Conservation (phyloP, 768 basidiomycete genomes). For the Obba rivulosa region DNA sequence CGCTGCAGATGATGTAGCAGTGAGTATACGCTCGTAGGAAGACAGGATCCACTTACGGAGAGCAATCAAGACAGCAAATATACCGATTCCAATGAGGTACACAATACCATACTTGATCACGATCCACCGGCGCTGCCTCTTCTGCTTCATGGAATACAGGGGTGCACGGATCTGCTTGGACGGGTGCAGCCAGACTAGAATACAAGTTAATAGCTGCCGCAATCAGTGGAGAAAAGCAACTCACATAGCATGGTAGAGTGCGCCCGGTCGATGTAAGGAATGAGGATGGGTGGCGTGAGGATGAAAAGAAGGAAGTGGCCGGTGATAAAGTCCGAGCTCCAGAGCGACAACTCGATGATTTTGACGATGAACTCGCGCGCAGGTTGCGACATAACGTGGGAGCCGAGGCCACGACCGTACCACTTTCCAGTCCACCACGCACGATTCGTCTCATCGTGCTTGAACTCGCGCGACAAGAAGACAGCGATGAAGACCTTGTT, state of each 20-base stretch:
- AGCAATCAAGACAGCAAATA: conserved; percentile 74
- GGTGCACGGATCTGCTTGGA: conserved; percentile 93
- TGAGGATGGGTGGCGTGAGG: conserved; percentile 79
- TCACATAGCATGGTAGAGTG: conserved; percentile 90
- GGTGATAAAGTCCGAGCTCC: conserved; percentile 90
- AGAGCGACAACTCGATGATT: conserved; percentile 91
- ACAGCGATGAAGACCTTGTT: conserved; percentile 93
- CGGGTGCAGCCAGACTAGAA: conserved; percentile 86
- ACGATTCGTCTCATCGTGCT: conserved; percentile 97
- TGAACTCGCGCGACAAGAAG: conserved; percentile 96
- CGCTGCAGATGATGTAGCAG: conserved; percentile 14
- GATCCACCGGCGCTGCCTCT: conserved; percentile 84
- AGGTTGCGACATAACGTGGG: conserved; percentile 94
- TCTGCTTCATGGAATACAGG: conserved; percentile 85
- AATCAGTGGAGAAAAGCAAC: conserved; percentile 24
- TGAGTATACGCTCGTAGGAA: background rate
- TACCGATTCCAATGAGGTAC: conserved; percentile 60
- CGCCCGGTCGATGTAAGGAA: conserved; percentile 88
- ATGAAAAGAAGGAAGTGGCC: conserved; percentile 88
- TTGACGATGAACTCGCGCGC: conserved; percentile 97
- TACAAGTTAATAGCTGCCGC: conserved; percentile 15
- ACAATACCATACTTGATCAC: conserved; percentile 83
- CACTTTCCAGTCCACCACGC: conserved; percentile 99
- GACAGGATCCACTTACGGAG: conserved; percentile 50
- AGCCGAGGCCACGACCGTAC: conserved; percentile 91